A percentile compares a stretch with the other conserved stretches of the same genome.
Evolutionary conservation across 2,329 filamentous ascomycete genomes (phyloP).

Genomic region (Colletotrichum scovillei): DNA sequence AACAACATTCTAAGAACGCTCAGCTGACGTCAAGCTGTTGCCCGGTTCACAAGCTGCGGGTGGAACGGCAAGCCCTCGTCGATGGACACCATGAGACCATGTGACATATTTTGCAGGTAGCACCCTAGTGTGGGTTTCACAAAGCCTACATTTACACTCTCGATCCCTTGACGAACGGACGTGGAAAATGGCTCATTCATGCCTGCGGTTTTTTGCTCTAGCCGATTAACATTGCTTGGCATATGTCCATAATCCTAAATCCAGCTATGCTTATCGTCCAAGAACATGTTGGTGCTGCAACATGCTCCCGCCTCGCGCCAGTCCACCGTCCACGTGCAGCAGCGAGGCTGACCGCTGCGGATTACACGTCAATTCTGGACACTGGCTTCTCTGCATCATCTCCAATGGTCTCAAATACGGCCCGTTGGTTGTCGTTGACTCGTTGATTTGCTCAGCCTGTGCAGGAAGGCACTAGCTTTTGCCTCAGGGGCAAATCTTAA

Average conservation of each 20-base stretch:
- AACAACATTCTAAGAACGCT: not conserved
- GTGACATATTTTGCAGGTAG: not conserved
- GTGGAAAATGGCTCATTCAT: not conserved
- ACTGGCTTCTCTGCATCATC: not conserved
- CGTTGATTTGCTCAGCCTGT: not conserved
- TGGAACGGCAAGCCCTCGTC: not conserved
- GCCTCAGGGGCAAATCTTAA: not conserved
- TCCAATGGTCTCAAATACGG: not conserved
- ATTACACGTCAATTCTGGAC: not conserved
- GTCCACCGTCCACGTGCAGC: not conserved
- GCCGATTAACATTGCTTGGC: not conserved
- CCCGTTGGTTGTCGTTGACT: not conserved
- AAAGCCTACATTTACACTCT: not conserved
- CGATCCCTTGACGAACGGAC: not conserved
- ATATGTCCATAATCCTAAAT: not conserved
- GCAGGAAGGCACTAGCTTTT: not conserved
- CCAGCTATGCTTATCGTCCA: not conserved
- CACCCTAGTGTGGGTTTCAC: not conserved
- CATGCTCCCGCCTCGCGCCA: not conserved
- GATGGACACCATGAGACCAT: not conserved
- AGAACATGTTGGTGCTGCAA: not conserved
- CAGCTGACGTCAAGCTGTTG: not conserved
- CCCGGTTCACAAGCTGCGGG: not conserved
- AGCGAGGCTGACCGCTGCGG: not conserved
- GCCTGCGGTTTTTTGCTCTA: not conserved